phyloP scores from a whole-genome alignment of 192 early-diverging fungal genomes.

The Backusella liffmaniae region DNA sequence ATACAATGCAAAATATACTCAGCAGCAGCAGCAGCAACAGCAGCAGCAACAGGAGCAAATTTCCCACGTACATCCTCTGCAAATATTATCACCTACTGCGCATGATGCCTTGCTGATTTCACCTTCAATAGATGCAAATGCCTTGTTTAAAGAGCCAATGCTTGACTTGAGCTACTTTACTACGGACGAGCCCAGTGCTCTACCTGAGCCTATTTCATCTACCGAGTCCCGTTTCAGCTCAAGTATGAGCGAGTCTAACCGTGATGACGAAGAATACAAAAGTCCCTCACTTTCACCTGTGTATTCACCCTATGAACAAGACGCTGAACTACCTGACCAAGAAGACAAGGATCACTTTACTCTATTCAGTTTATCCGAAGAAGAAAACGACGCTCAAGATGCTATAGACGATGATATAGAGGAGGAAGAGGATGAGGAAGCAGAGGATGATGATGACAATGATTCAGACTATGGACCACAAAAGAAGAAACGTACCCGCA shows the following conservation, averaged over 20 bases:
- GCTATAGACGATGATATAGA: constrained; percentile 3
- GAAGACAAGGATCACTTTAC: not conserved
- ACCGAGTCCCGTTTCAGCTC: not conserved
- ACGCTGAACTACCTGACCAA: not conserved
- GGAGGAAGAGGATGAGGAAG: not conserved
- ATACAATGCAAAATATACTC: constrained; percentile 3
- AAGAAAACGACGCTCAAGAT: not conserved
- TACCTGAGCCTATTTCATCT: not conserved
- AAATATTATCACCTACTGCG: constrained; percentile 8
- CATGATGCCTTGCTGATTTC: not conserved
- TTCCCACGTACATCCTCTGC: constrained; percentile 14
- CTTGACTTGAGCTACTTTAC: not conserved
- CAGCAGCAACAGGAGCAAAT: not conserved
- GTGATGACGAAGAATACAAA: not conserved
- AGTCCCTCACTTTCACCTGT: constrained; percentile 11
- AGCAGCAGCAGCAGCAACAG: not conserved
- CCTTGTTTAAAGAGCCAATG: not conserved
- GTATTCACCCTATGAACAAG: constrained; percentile 1
- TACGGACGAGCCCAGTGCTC: not conserved
- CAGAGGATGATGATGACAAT: not conserved
- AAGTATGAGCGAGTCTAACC: constrained; percentile 2
- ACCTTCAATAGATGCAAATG: not conserved
- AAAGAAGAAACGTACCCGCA: not conserved
- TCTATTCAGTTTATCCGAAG: not conserved
- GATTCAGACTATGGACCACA: constrained; percentile 11